Evolutionary conservation across 2,329 filamentous ascomycete genomes (phyloP).

Genomic region (Trichoderma sp.): DNA sequence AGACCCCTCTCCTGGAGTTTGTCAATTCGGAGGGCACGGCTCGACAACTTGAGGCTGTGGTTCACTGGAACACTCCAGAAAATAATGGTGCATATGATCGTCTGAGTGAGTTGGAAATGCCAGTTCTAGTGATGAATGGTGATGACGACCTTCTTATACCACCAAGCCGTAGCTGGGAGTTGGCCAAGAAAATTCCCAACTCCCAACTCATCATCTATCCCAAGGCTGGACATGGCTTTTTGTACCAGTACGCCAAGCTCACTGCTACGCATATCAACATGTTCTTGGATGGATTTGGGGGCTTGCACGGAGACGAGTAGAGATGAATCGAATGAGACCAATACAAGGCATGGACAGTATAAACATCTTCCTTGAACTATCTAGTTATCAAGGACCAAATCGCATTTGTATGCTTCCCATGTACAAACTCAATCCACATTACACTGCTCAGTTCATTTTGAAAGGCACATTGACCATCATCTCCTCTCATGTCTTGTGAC

Average conservation of each 20-base stretch:
- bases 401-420: background rate
- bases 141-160: constrained; percentile 21
- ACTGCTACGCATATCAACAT: background rate
- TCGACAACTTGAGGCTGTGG: background rate
- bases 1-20: background rate
- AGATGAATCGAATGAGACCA: background rate
- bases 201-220: constrained; percentile 38
- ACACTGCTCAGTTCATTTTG: background rate
- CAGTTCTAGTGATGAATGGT: constrained; percentile 42
- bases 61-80: background rate
- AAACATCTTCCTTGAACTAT: background rate
- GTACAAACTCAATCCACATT: background rate
- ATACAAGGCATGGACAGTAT: background rate
- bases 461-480: background rate
- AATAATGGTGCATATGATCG: constrained; percentile 29
- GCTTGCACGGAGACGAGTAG: background rate
- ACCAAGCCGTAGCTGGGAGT: background rate
- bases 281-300: background rate
- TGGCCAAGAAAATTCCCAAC: constrained; percentile 16
- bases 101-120: constrained; percentile 36
- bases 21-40: background rate
- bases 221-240: constrained; percentile 38
- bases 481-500: background rate
- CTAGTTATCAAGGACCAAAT: background rate
- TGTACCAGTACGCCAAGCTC: constrained; percentile 35